Conservation (phyloP, 352 stramenopile species). For the Globisporangium spiculum region DNA sequence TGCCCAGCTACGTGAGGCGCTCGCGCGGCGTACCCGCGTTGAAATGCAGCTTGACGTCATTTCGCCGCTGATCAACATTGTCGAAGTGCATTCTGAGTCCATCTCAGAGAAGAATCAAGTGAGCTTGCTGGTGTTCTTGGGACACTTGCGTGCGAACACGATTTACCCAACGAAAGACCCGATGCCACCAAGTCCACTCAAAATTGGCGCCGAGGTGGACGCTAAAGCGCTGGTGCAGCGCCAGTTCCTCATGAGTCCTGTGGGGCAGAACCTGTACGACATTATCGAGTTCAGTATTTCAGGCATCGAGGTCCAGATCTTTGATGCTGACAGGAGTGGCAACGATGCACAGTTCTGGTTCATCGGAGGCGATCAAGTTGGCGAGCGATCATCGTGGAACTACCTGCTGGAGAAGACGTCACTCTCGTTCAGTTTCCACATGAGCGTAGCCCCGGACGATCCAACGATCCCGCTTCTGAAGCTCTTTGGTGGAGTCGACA, state of each 20-base stretch:
- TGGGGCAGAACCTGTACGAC: slow-evolving; percentile 66
- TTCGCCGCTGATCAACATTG: slow-evolving; percentile 74
- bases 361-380: slow-evolving; percentile 12
- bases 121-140: slow-evolving; percentile 68
- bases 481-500: slow-evolving; percentile 65
- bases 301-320: slow-evolving; percentile 73
- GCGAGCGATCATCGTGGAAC: slow-evolving; percentile 30
- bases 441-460: slow-evolving; percentile 76
- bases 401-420: slow-evolving; percentile 79
- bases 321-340: slow-evolving; percentile 21
- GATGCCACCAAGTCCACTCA: slow-evolving; percentile 15
- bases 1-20: slow-evolving; percentile 65
- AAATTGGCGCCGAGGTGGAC: not conserved
- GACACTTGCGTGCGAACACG: slow-evolving; percentile 67
- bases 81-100: slow-evolving; percentile 40
- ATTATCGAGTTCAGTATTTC: slow-evolving; percentile 74
- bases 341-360: slow-evolving; percentile 16
- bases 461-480: slow-evolving; percentile 78
- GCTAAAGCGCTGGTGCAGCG: slow-evolving; percentile 6
- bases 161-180: slow-evolving; percentile 29
- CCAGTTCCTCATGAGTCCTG: slow-evolving; percentile 18
- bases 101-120: slow-evolving; percentile 30
- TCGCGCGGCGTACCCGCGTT: slow-evolving; percentile 68
- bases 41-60: slow-evolving; percentile 77
- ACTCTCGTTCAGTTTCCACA: slow-evolving; percentile 65